phyloP scores from a whole-genome alignment of 306 rosid genomes.

The Corylus americana region DNA sequence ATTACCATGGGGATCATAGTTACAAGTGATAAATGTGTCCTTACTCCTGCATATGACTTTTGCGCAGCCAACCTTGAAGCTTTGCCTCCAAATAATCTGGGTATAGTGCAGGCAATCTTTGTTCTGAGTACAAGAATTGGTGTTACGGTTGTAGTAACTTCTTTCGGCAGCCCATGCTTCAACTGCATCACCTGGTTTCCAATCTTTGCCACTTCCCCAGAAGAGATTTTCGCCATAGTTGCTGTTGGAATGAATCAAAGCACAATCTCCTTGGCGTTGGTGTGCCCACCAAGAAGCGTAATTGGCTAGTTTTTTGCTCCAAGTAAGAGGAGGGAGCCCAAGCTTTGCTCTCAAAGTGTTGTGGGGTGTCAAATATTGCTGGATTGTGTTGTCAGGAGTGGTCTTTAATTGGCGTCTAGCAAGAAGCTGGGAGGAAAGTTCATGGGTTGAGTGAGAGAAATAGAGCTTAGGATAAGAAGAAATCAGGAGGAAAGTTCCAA shows the following conservation, averaged over 20 bases:
- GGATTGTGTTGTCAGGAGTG: slow-evolving; percentile 6
- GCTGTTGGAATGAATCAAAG: slow-evolving; percentile 32
- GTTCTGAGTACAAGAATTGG: slow-evolving; percentile 23
- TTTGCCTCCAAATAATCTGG: slow-evolving; percentile 34
- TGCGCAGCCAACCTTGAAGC: slow-evolving; percentile 26
- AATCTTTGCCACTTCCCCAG: slow-evolving; percentile 36
- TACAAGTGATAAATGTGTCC: slow-evolving; percentile 30
- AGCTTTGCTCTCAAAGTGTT: slow-evolving; percentile 30
- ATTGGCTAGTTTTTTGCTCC: slow-evolving; percentile 27
- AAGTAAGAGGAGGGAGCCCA: slow-evolving; percentile 36
- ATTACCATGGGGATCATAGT: slow-evolving; percentile 34
- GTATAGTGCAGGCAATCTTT: slow-evolving; percentile 37
- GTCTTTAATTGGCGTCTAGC: background rate
- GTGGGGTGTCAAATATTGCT: slow-evolving; percentile 31
- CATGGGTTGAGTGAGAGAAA: slow-evolving; percentile 13
- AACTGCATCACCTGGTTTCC: slow-evolving; percentile 36
- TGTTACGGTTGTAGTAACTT: slow-evolving; percentile 19
- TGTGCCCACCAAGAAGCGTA: slow-evolving; percentile 29
- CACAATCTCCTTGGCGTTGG: slow-evolving; percentile 28
- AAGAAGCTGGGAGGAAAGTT: background rate
- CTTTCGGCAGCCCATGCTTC: slow-evolving; percentile 34
- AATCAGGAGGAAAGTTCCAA: slow-evolving; percentile 6
- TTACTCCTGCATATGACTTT: slow-evolving; percentile 24
- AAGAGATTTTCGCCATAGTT: slow-evolving; percentile 36
- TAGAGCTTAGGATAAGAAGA: slow-evolving; percentile 13